Conservation (phyloP, 164 flowering plant genomes). For the Pachysandra terminalis region DNA sequence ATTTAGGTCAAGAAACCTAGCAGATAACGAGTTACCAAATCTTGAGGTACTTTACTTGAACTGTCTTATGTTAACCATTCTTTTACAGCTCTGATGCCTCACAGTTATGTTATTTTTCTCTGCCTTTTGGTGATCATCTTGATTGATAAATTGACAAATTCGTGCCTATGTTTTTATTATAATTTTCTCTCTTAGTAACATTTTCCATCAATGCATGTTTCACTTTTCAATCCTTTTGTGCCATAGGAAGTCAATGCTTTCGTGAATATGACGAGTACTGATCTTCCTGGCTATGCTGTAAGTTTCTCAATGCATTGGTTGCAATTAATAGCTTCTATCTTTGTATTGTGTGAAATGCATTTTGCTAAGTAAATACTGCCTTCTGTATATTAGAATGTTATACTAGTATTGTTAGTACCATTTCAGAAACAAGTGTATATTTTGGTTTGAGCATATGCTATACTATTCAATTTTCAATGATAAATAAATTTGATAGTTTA, state of each 20-base stretch:
- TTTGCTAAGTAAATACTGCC: too few species aligned
- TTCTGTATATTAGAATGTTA: too few species aligned
- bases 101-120: not conserved
- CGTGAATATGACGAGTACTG: conserved; percentile 44
- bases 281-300: conserved; percentile 84
- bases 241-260: conserved; percentile 36
- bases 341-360: not conserved
- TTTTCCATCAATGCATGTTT: not conserved
- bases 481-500: too few species aligned
- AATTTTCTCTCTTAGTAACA: not conserved
- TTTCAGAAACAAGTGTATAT: not conserved
- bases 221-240: conserved; percentile 1
- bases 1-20: conserved; percentile 36
- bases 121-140: not conserved
- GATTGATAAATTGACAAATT: not conserved
- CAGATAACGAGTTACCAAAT: conserved; percentile 14
- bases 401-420: conserved; percentile 2
- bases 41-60: conserved; percentile 31
- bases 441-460: not conserved
- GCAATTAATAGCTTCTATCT: not conserved
- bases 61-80: too few species aligned
- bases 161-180: not conserved
- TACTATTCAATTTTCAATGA: not conserved
- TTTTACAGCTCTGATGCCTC: not conserved
- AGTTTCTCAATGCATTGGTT: conserved; percentile 25